phyloP scores from a whole-genome alignment of 202 grass and related monocot species.

The Digitaria exilis region DNA sequence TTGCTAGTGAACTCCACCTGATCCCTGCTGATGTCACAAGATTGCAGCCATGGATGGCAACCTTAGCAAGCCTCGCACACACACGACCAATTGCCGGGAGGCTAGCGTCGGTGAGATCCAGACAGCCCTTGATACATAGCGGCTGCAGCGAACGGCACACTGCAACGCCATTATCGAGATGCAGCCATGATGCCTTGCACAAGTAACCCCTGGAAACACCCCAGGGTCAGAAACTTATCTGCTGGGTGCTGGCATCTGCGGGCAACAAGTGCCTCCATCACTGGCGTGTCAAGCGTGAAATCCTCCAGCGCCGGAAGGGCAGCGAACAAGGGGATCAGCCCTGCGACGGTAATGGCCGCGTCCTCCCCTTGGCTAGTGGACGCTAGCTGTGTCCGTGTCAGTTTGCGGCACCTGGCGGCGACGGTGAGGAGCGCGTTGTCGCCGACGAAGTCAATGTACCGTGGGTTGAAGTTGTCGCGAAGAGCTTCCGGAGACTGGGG shows the following conservation, averaged over 20 bases:
- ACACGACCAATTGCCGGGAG: slow-evolving; percentile 73
- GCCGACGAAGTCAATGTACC: slow-evolving; percentile 68
- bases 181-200: slow-evolving; percentile 68
- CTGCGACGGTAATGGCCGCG: slow-evolving; percentile 60
- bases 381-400: slow-evolving; percentile 38
- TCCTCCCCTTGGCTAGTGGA: slow-evolving; percentile 44
- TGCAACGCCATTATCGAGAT: slow-evolving; percentile 84
- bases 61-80: slow-evolving; percentile 61
- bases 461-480: slow-evolving; percentile 77
- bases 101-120: slow-evolving; percentile 72
- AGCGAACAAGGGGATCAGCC: slow-evolving; percentile 66
- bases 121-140: slow-evolving; percentile 72
- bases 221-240: slow-evolving; percentile 69
- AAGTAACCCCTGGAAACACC: slow-evolving; percentile 79
- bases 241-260: slow-evolving; percentile 56
- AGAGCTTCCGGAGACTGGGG: slow-evolving; percentile 60
- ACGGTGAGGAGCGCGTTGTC: slow-evolving; percentile 60
- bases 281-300: slow-evolving; percentile 68
- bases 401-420: slow-evolving; percentile 57
- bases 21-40: slow-evolving; percentile 65
- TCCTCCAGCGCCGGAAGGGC: slow-evolving; percentile 68
- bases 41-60: slow-evolving; percentile 70
- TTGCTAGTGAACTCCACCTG: slow-evolving; percentile 45
- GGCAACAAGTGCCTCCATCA: slow-evolving; percentile 69
- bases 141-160: slow-evolving; percentile 79